Evolutionary conservation across 2,329 filamentous ascomycete species (phyloP).

Genomic region (Neofusicoccum ribis): DNA sequence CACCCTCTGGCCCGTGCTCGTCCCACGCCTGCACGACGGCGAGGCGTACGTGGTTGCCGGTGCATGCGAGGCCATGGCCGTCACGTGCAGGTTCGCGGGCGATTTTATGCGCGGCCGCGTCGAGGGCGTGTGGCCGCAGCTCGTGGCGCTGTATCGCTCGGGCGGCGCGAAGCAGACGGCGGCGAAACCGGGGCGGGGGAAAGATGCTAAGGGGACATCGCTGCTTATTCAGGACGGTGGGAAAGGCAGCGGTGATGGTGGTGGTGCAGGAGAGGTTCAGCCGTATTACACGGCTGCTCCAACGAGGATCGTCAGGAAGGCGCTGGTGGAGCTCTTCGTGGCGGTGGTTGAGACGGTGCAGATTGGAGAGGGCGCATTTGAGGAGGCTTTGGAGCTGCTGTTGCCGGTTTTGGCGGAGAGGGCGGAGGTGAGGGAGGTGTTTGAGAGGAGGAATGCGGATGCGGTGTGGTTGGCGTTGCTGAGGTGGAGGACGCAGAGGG

Average conservation of each 20-base stretch:
- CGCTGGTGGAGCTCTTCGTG: slow-evolving; percentile 59
- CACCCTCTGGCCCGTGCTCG: slow-evolving; percentile 82
- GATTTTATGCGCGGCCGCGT: slow-evolving; percentile 79
- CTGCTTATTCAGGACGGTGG: background rate
- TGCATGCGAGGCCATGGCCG: slow-evolving; percentile 67
- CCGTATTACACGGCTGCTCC: slow-evolving; percentile 55
- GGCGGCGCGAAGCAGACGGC: background rate
- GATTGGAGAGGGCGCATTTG: slow-evolving; percentile 66
- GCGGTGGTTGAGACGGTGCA: slow-evolving; percentile 63
- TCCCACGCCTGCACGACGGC: slow-evolving; percentile 64
- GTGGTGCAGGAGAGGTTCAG: background rate
- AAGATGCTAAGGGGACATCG: background rate
- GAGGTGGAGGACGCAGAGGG: background rate
- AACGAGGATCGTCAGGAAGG: slow-evolving; percentile 64
- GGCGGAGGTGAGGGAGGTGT: slow-evolving; percentile 53
- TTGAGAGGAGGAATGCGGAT: slow-evolving; percentile 69
- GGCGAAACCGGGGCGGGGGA: background rate
- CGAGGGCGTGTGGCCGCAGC: slow-evolving; percentile 67
- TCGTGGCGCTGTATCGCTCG: slow-evolving; percentile 37
- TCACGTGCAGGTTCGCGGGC: slow-evolving; percentile 71
- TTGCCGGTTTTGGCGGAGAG: slow-evolving; percentile 38
- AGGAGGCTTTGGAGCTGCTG: slow-evolving; percentile 68
- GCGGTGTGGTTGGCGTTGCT: slow-evolving; percentile 66
- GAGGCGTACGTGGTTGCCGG: slow-evolving; percentile 70
- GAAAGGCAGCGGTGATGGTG: too few species aligned